These are phyloP conservation scores for Dactylonectria estremocensis DNA, from an alignment of 2,329 filamentous ascomycete species.

Conservation along the genomic window DNA sequence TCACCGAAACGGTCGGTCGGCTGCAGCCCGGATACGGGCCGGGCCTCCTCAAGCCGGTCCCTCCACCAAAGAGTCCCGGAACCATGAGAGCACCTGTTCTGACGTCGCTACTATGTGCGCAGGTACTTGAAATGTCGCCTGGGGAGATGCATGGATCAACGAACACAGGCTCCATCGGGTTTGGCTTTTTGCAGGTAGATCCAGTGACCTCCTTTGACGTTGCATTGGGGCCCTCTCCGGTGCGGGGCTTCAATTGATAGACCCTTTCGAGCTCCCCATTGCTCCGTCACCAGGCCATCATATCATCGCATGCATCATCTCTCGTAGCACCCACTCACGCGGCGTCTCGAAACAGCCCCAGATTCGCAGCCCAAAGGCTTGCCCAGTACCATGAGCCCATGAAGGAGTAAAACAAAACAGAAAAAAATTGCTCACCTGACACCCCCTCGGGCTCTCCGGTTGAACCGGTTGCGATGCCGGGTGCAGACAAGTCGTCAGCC, in stretches of 20 bases:
- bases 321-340: background rate
- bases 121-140: too few relatives aligned
- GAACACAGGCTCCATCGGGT: background rate
- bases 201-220: background rate
- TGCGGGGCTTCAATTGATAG: background rate
- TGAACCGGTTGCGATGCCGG: slow-evolving; percentile 7
- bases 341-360: background rate
- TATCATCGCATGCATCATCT: background rate
- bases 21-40: background rate
- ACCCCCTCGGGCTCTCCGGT: slow-evolving; percentile 1
- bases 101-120: background rate
- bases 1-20: slow-evolving; percentile 8
- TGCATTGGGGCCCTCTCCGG: background rate
- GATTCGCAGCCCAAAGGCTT: background rate
- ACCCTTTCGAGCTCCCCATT: background rate
- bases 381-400: background rate
- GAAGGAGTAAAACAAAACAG: too few relatives aligned
- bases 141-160: background rate
- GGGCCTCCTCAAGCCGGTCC: slow-evolving; percentile 1
- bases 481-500: background rate
- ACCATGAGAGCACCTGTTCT: background rate
- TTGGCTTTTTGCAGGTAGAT: background rate
- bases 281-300: background rate
- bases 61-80: background rate
- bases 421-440: background rate